Percentiles rank a stretch among this genome's conserved stretches.
These are phyloP conservation scores for Umbelopsis sp. DNA, from an alignment of 192 early-diverging fungal species.

Conservation along the genomic window DNA sequence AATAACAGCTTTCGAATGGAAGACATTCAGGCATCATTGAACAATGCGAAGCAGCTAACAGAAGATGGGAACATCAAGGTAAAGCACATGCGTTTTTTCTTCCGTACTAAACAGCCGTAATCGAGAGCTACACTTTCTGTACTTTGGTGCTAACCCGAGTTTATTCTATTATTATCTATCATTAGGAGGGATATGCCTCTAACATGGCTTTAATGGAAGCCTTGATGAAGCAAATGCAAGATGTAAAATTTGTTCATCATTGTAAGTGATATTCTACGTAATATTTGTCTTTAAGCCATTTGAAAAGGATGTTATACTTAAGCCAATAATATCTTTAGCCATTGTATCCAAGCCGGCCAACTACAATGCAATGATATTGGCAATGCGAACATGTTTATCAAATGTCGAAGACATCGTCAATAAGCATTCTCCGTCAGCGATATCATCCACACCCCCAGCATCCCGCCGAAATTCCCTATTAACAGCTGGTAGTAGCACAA, in stretches of 20 bases:
- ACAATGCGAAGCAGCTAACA: constrained; percentile 26
- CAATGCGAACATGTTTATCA: constrained; percentile 32
- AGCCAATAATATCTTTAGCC: constrained; percentile 18
- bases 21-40: constrained; percentile 27
- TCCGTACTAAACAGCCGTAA: not conserved
- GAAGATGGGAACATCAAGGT: constrained; percentile 39
- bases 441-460: constrained; percentile 11
- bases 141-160: not conserved
- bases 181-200: constrained; percentile 60
- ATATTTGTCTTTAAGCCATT: not conserved
- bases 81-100: not conserved
- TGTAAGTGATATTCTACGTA: constrained; percentile 39
- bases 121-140: not conserved
- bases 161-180: not conserved
- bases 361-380: constrained; percentile 23
- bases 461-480: constrained; percentile 20
- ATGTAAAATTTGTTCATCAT: constrained; percentile 61
- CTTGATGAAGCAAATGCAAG: constrained; percentile 47
- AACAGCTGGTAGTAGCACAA: constrained; percentile 28
- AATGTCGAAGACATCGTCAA: constrained; percentile 34
- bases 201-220: constrained; percentile 48
- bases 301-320: constrained; percentile 1
- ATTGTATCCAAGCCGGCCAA: constrained; percentile 35
- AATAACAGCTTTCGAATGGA: constrained; percentile 14
- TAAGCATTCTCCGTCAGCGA: constrained; percentile 25